Evolutionary conservation across 108 stramenopile genomes (phyloP).

Genomic region (Skeletonema menzelii): DNA sequence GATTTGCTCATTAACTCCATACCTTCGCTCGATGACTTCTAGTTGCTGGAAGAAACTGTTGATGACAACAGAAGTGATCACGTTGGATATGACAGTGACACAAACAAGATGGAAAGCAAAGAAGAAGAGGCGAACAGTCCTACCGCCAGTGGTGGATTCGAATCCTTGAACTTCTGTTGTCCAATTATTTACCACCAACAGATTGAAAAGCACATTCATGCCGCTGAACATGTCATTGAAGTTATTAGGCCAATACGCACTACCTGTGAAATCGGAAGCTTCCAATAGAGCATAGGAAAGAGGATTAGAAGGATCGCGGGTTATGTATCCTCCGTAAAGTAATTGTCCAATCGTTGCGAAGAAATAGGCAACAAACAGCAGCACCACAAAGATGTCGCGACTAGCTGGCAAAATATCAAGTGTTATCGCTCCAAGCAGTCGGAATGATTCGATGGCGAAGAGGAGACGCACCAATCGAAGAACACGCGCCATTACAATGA

Average conservation of each 20-base stretch:
- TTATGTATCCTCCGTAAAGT: constrained; percentile 72
- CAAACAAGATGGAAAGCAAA: constrained; percentile 71
- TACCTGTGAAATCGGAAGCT: constrained; percentile 63
- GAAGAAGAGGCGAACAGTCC: constrained; percentile 67
- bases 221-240: constrained; percentile 84
- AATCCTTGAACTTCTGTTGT: constrained; percentile 45
- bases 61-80: constrained; percentile 82
- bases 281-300: constrained; percentile 46
- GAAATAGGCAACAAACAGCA: constrained; percentile 62
- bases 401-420: constrained; percentile 64
- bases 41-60: constrained; percentile 70
- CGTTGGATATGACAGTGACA: constrained; percentile 72
- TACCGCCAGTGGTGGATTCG: constrained; percentile 38
- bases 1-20: constrained; percentile 35
- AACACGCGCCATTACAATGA: constrained; percentile 78
- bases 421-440: constrained; percentile 53
- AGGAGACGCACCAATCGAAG: constrained; percentile 69
- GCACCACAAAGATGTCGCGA: constrained; percentile 42
- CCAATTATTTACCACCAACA: constrained; percentile 87
- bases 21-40: constrained; percentile 24
- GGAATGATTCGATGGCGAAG: constrained; percentile 55
- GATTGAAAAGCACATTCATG: constrained; percentile 80
- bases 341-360: constrained; percentile 67
- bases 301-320: constrained; percentile 65
- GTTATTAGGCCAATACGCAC: constrained; percentile 79